Evolutionary conservation across 2,329 filamentous ascomycete species (phyloP), one percentile per base, ranked within the genome.

Genomic region (Ceratocystis harringtonii): DNA sequence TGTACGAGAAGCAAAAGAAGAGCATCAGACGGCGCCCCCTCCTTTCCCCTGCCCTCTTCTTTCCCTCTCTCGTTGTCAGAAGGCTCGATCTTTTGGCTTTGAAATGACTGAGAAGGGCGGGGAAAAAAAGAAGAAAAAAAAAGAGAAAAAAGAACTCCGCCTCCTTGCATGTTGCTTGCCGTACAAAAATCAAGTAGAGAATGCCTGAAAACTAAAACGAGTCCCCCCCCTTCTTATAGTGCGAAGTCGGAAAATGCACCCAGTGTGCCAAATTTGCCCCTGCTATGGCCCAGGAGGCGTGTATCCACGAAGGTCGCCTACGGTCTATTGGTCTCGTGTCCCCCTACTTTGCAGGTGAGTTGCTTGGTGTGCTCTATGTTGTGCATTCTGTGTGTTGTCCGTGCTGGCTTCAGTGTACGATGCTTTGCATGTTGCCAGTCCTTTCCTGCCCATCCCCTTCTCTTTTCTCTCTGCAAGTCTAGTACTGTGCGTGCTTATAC

Each of bases 201-300:
- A 30, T 30, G 28, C 7, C n/a, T 2, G 28, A 17, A 28, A 28
- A 50, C 43, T 32, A 50, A 32, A n/a, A 17, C 25, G 15, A 61
- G 50, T 36, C 61, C 66, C 50, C 62, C 66, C n/a, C 32, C 32
- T 8, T n/a, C 43, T n/a, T 63, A 30, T 58, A 67, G 65, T 67
- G 65, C 58, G 62, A 64, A 22, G 48, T 63, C 30, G 36, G 58
- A 22, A 52, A 58, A 19, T 67, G 65, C 55, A 48, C 43, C 3
- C 62, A 58, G 43, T 67, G 65, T 44, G 57, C 28, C 7, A 67
- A 62, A 57, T 64, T 67, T 41, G 60, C 48, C 57, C 65, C 65
- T 32, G 32, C 63, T n/a, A 63, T 50, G 57, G 17, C 32, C n/a
- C 32, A 44, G 17, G 62, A 44, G 43, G 62, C 62, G 3, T 67